Base-by-base conservation (phyloP, 805 yeast species). In the Metschnikowia matae region DNA sequence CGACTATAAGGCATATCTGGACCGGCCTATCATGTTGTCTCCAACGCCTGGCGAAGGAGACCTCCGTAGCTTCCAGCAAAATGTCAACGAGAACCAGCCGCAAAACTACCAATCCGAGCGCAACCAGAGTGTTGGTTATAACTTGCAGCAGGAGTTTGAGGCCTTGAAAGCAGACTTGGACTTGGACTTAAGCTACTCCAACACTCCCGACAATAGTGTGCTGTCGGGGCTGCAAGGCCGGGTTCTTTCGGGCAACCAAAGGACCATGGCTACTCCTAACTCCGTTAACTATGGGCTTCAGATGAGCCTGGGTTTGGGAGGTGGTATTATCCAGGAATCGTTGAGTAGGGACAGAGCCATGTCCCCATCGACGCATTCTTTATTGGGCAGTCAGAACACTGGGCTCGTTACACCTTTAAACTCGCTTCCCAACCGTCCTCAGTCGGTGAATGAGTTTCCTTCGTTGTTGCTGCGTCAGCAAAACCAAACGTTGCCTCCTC, bases 121-220 rank as follows among this genome's bases (percentile, higher is more conserved):
- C 44, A 75, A 73, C 56, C 76, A 67, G 56, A 69, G 74, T 54
- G 78, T 73, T 21, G 77, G 77, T 6, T 73, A 67, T 60, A 72
- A 74, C 57, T 65, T 74, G 58, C 77, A 74, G 57, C 76, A 74
- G 46, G 78, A 74, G 59, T 74, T 74, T 55, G 77, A 74, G 54
- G 73, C 77, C n/a, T 62, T 74, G 50, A 73, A 70, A 47, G 73
- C 71, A 17, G 78, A 74, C 56, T 68, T 74, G 64, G 77, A 74
- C 57, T 65, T 74, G 62, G 78, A 74, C 60, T 65, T 74, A 59
- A 66, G 59, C 49, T 60, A 48, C 50, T 52, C 52, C 42, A 48
- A 56, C 54, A 36, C 31, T 29, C 31, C 44, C 11, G 37, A 40
- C 11, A 13, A 20, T 17, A 46, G 31, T 31, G 32, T n/a, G 11